These are phyloP conservation scores for Silene vulgaris DNA, from an alignment of 179 eudicot genomes.

Conservation along the genomic window DNA sequence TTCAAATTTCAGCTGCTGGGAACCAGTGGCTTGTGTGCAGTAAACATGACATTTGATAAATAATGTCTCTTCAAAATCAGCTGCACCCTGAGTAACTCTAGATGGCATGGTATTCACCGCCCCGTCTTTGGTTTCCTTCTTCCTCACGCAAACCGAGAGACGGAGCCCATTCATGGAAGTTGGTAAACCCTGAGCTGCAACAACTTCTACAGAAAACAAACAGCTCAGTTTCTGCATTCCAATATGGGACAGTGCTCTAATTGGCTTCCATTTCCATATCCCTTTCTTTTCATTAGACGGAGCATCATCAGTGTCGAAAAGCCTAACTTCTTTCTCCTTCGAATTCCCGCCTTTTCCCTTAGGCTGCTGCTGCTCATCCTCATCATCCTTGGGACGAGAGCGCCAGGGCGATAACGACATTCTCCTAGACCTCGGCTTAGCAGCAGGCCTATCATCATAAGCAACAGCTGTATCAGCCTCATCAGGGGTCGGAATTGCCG, in stretches of 20 bases:
- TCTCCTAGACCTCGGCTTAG: constrained; percentile 58
- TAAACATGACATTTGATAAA: constrained; percentile 79
- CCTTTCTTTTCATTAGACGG: constrained; percentile 56
- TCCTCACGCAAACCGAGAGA: constrained; percentile 71
- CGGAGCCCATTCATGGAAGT: constrained; percentile 95
- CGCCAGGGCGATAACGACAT: constrained; percentile 93
- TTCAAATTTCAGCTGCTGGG: constrained; percentile 54
- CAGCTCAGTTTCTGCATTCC: constrained; percentile 84
- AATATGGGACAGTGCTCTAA: constrained; percentile 79
- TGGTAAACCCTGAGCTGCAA: constrained; percentile 68
- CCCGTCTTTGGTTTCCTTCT: constrained; percentile 83
- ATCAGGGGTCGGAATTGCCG: constrained; percentile 44
- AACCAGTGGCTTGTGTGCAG: constrained; percentile 43
- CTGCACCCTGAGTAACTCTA: constrained; percentile 81
- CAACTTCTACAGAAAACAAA: constrained; percentile 86
- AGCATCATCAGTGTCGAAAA: constrained; percentile 30
- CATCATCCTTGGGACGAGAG: constrained; percentile 47
- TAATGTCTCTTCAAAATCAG: constrained; percentile 89
- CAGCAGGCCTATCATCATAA: constrained; percentile 32
- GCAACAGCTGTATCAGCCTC: constrained; percentile 20
- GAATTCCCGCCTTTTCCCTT: constrained; percentile 15
- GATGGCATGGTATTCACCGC: constrained; percentile 96
- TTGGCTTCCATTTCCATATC: constrained; percentile 95
- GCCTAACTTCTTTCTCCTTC: constrained; percentile 22
- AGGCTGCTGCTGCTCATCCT: constrained; percentile 19